phyloP scores from a whole-genome alignment of 1,139 yeast species.

The Ogataea hybrid region DNA sequence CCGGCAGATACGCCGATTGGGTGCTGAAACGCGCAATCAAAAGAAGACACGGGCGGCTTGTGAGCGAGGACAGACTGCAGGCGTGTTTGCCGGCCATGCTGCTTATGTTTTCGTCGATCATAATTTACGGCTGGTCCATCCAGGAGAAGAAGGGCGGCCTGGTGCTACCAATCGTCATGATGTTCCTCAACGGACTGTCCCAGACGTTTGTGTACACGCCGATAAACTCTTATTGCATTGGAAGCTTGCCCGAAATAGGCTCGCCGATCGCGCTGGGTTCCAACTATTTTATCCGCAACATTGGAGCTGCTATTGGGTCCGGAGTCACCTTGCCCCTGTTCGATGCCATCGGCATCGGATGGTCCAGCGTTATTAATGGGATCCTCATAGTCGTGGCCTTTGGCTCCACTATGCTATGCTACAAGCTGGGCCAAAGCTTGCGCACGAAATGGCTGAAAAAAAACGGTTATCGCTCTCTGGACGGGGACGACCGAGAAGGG shows the following conservation, averaged over 20 bases:
- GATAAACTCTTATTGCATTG: constrained; percentile 52
- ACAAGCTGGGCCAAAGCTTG: constrained; percentile 6
- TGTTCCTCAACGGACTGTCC: constrained; percentile 46
- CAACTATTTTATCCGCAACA: constrained; percentile 45
- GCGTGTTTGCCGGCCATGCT: constrained; percentile 29
- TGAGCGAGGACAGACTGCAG: constrained; percentile 49
- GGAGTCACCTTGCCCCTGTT: constrained; percentile 44
- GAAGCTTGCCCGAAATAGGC: constrained; percentile 47
- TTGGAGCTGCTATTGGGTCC: constrained; percentile 48
- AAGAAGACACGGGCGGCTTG: constrained; percentile 39
- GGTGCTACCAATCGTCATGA: constrained; percentile 46
- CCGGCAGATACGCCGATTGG: constrained; percentile 47
- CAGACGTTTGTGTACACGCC: constrained; percentile 50
- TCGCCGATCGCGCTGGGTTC: constrained; percentile 50
- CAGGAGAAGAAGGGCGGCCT: constrained; percentile 49
- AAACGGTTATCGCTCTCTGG: constrained; percentile 6
- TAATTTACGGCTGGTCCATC: constrained; percentile 52
- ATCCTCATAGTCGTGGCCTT: constrained; percentile 5
- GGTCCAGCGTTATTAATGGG: constrained; percentile 36
- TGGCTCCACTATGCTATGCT: not conserved
- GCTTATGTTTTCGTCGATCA: constrained; percentile 37
- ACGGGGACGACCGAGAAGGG: constrained; percentile 5
- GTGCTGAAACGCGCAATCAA: constrained; percentile 40
- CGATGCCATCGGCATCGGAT: constrained; percentile 47
- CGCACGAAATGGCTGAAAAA: constrained; percentile 10